Conservation (phyloP, 768 basidiomycete species). For the Auricularia cornea region DNA sequence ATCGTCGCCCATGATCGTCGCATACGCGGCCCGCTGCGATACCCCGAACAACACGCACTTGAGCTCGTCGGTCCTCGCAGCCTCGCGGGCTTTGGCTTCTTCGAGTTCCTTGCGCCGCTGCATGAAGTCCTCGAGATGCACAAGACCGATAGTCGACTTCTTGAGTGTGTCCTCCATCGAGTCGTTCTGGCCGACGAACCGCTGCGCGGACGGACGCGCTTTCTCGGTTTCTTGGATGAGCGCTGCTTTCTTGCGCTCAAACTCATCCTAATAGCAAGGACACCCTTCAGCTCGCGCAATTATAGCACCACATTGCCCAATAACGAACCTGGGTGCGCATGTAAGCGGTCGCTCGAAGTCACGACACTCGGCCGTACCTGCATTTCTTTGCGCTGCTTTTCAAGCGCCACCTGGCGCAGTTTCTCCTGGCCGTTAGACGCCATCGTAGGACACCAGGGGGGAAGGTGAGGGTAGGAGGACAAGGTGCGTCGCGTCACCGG, state of each 20-base stretch:
- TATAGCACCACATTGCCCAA: slow-evolving; percentile 32
- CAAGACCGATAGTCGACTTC: slow-evolving; percentile 84
- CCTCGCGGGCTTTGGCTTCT: slow-evolving; percentile 84
- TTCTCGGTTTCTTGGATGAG: slow-evolving; percentile 89
- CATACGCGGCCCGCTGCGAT: too few species aligned
- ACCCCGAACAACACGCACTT: slow-evolving; percentile 56
- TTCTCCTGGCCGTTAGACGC: slow-evolving; percentile 71
- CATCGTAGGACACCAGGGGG: slow-evolving; percentile 36
- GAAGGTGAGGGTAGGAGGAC: background rate
- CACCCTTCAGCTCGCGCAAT: too few species aligned
- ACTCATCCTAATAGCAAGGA: slow-evolving; percentile 68
- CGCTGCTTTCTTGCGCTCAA: slow-evolving; percentile 68
- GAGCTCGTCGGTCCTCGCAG: slow-evolving; percentile 72
- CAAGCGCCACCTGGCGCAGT: slow-evolving; percentile 77
- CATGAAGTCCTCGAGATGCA: slow-evolving; percentile 87
- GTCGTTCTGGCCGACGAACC: slow-evolving; percentile 91
- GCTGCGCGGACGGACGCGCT: slow-evolving; percentile 74
- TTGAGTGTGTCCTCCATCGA: slow-evolving; percentile 91
- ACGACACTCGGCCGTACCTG: too few species aligned
- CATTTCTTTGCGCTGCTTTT: slow-evolving; percentile 61
- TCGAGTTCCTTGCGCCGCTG: slow-evolving; percentile 81
- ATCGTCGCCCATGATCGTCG: too few species aligned
- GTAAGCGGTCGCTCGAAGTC: background rate
- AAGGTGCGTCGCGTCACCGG: slow-evolving; percentile 7
- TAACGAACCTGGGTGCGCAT: background rate